Base-by-base conservation (phyloP, 2,329 filamentous ascomycete genomes). In the Aureobasidium sp. region DNA sequence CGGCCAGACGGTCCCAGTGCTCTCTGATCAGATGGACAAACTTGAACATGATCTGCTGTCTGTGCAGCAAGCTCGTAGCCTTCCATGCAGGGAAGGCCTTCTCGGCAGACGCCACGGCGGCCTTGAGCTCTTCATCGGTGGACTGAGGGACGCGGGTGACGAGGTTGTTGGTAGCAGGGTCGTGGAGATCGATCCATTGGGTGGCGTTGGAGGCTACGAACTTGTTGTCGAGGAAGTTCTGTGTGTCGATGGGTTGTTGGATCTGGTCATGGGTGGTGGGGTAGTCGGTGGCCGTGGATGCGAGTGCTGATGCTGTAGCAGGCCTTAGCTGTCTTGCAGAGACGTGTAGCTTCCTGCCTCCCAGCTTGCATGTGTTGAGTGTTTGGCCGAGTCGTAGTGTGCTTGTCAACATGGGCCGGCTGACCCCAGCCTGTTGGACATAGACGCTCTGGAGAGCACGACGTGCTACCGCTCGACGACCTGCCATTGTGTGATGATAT, bases 11-110 rank as follows among this genome's bases (percentile, higher is more conserved):
- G 73, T 94, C 90, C 89, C 89, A 92, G 77, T 94, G 88, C 77
- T 92, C 87, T 58, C 88, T 81, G 72, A 94, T 90, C 70, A 94
- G 78, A 35, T 82, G 81, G 37, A 91, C 88, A 70, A 91, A 91
- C 75, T 88, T 66, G 80, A 92, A 92, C 87, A 92, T 90, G 77
- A 91, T 86, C 77, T 89, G 85, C 79, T 92, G 89, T 66, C 89
- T 81, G 66, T 82, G 78, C 66, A 92, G 80, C 65, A 91, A 79
- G 71, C 84, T 88, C 24, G 85, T 91, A 67, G 80, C 78, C 67
- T 79, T 83, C 89, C 89, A 92, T 49, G 78, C 78, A 66, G 85
- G 82, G 73, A 89, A 92, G 1, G 89, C 89, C 75, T 83, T 84
- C 75, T 87, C 77, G 12, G 89, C 88, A 70, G 86, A 89, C 64